Evolutionary conservation across 495 filamentous ascomycete species (phyloP), one percentile per base, ranked within the genome.

Genomic region (Talaromyces wortmannii): DNA sequence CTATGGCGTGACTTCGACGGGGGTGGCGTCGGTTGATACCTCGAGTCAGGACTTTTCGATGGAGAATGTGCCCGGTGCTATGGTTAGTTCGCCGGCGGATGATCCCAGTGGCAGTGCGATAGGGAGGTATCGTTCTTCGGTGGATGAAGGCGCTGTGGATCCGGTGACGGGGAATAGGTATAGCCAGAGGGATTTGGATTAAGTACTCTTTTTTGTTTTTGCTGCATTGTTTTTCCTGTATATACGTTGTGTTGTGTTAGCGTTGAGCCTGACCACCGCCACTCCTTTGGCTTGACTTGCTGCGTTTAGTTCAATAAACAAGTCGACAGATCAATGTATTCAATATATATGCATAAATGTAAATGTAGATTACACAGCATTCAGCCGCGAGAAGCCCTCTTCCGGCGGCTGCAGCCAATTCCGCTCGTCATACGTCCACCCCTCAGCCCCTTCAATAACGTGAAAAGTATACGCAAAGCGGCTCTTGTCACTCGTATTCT

Each of bases 381-480:
- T 55, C 45, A 55, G 30, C 46, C 53, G 53, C 3, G 87, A 86
- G 58, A 97, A 95, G 0, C 89, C 92, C 50, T 79, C 80, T 53
- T 76, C 69, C 2, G 89, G 82, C 47, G 91, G 91, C 74, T 96
- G 92, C 64, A 98, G 62, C 94, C 94, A 98, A 67, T 98, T 98
- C 67, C 76, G 74, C 71, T 78, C 78, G 72, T 97, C 95, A 69
- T 96, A 98, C 42, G 72, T 72, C 73, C 71, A 77, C 16, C 73
- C 72, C 43, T 85, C 80, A 49, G 88, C 85, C 0, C 90, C 89
- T 69, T 97, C 94, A 65, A 97, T 97, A 43, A 96, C 80, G 75
- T 98, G 94, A 63, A 97, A 98, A 0, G 95, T 98, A 71, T 98
- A 98, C 23, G 96, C 96, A 67, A 90, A 95, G 63, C 94, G 81